Evolutionary conservation across 495 filamentous ascomycete species (phyloP), one percentile per base, ranked within the genome.

Genomic region (Penicillium coprophilum): DNA sequence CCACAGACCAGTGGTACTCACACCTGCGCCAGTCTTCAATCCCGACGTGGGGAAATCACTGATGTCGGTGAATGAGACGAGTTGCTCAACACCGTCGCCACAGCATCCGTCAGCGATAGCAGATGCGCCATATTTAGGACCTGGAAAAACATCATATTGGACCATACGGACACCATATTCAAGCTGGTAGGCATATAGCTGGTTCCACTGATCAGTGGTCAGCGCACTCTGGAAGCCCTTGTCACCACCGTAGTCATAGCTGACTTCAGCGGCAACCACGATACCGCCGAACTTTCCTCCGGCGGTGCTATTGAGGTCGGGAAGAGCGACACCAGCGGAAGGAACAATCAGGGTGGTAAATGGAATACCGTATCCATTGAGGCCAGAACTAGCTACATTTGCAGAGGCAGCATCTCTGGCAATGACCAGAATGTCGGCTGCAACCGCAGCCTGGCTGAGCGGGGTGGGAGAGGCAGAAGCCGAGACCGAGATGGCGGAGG

Each of bases 311-410:
- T 79, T 84, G 21, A 87, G 70, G 0, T 68, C 46, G 4, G 84
- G 84, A 12, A 87, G 75, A 32, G 68, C 55, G 21, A 73, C 69
- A 27, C 83, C 83, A 6, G 61, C 45, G 50, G 81, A 70, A 6
- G 83, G 83, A 12, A 86, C 82, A 13, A 81, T 39, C 11, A 85
- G 57, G 17, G 75, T 72, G 53, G 81, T 73, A 61, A 76, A 85
- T 4, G 83, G 83, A 58, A 86, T 85, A 50, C 82, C 83, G 56
- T 86, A 85, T 53, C 70, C 82, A 62, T 84, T 82, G 27, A 87
- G 77, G 20, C 81, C 81, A 27, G 75, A 78, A 31, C 69, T 73
- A n/a, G 77, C 80, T 20, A 74, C 71, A 8, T 52, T 57, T 7
- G 79, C 80, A 2, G 79, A 70, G 4, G 72, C 64, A 46, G 67